phyloP scores from a whole-genome alignment of 169 alveolate species.

The Theileria annulata region DNA sequence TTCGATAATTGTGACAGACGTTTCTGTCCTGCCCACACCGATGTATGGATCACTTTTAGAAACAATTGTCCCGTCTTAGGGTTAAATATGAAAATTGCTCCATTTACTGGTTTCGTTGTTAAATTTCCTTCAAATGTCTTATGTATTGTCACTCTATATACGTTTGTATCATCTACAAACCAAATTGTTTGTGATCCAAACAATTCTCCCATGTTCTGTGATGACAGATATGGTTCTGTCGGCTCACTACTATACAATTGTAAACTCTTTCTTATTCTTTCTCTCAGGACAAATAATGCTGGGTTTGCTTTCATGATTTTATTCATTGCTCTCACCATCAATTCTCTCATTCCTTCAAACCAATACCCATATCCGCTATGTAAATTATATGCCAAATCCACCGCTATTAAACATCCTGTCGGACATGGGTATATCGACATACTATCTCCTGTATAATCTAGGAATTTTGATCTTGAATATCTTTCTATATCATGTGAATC shows the following conservation, averaged over 20 bases:
- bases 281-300: constrained; percentile 98
- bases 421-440: constrained; percentile 99
- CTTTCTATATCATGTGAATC: constrained; percentile 99
- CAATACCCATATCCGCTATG: constrained; percentile 99
- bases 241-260: constrained; percentile 99
- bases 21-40: constrained; percentile 99
- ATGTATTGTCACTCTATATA: constrained; percentile 99
- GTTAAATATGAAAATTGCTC: constrained; percentile 98
- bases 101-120: constrained; percentile 99
- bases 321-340: constrained; percentile 96
- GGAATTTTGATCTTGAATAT: constrained; percentile 98
- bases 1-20: constrained; percentile 99
- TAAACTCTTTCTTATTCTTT: constrained; percentile 99
- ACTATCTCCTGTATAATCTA: constrained; percentile 99
- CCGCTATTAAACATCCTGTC: constrained; percentile 97
- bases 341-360: constrained; percentile 96
- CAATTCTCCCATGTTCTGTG: constrained; percentile 98
- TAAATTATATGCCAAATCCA: constrained; percentile 98
- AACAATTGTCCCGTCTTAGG: constrained; percentile 99
- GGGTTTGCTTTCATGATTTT: constrained; percentile 99
- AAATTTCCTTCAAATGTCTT: constrained; percentile 99
- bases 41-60: constrained; percentile 98
- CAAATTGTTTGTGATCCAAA: constrained; percentile 98
- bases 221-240: constrained; percentile 98
- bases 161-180: constrained; percentile 99